These are phyloP conservation scores for Fraxinus cuspidata DNA, from an alignment of 257 asterid species.

Conservation along the genomic window DNA sequence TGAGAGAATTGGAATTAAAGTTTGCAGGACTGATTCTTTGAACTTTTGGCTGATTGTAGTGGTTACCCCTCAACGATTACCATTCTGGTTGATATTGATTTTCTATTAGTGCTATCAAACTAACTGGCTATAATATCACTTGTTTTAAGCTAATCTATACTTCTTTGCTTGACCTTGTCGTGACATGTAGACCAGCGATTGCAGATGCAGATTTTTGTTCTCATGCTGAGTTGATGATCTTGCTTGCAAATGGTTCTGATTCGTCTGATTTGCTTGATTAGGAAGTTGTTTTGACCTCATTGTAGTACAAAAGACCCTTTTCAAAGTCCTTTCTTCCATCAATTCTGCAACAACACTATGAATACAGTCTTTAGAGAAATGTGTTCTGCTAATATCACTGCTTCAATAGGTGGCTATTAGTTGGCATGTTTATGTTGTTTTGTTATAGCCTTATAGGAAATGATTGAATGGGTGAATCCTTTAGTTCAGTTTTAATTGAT, in stretches of 20 bases:
- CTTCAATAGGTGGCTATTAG: neutral
- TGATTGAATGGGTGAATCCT: neutral
- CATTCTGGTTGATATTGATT: conserved; percentile 1
- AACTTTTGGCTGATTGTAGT: neutral
- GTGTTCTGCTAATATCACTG: neutral
- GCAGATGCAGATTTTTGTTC: neutral
- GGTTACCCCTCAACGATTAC: neutral
- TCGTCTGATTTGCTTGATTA: neutral
- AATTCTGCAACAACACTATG: neutral
- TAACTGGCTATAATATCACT: neutral
- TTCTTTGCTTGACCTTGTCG: neutral
- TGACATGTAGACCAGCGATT: neutral
- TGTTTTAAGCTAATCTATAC: neutral
- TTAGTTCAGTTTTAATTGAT: neutral
- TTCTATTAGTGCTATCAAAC: neutral
- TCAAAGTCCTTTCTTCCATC: neutral
- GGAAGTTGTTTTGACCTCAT: neutral
- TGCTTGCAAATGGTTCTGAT: neutral
- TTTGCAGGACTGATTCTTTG: neutral
- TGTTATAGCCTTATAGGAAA: neutral
- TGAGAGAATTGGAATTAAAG: neutral
- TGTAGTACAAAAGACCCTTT: neutral
- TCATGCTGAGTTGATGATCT: neutral
- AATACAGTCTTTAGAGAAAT: neutral
- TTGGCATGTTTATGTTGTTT: neutral